These are phyloP conservation scores for Kluyveromyces sp. DNA, from an alignment of 1,139 yeast species.

Conservation along the genomic window DNA sequence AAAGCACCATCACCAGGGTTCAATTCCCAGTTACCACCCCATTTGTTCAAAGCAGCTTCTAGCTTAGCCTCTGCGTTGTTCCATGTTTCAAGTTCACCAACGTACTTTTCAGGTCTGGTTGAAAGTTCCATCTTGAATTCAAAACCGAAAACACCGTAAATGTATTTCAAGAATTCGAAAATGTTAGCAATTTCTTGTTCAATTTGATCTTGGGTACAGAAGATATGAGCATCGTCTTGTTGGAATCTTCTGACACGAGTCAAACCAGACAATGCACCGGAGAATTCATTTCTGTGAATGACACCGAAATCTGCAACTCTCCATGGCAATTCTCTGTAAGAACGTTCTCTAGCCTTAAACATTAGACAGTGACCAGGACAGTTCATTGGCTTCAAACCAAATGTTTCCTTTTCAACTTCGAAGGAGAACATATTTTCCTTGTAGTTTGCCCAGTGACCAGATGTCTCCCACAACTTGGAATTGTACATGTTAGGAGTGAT, in stretches of 20 bases:
- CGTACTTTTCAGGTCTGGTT: conserved; percentile 88
- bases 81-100: conserved; percentile 87
- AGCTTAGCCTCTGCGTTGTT: conserved; percentile 74
- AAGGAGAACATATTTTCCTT: conserved; percentile 96
- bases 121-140: conserved; percentile 85
- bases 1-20: conserved; percentile 98
- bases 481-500: conserved; percentile 97
- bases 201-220: conserved; percentile 87
- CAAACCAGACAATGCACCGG: conserved; percentile 84
- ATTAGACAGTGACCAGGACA: conserved; percentile 97
- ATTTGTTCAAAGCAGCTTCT: conserved; percentile 63
- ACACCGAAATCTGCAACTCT: conserved; percentile 96
- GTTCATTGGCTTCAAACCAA: conserved; percentile 95
- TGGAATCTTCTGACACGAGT: conserved; percentile 97
- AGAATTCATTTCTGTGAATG: conserved; percentile 89
- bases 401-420: conserved; percentile 84
- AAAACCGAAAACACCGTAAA: conserved; percentile 81
- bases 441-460: conserved; percentile 98
- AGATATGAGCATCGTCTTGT: conserved; percentile 97
- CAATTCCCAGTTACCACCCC: conserved; percentile 81
- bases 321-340: conserved; percentile 91
- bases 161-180: conserved; percentile 68
- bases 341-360: conserved; percentile 80
- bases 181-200: conserved; percentile 71
- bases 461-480: conserved; percentile 91